phyloP scores from a whole-genome alignment of 2,329 filamentous ascomycete species.

The Emmonsia crescens region DNA sequence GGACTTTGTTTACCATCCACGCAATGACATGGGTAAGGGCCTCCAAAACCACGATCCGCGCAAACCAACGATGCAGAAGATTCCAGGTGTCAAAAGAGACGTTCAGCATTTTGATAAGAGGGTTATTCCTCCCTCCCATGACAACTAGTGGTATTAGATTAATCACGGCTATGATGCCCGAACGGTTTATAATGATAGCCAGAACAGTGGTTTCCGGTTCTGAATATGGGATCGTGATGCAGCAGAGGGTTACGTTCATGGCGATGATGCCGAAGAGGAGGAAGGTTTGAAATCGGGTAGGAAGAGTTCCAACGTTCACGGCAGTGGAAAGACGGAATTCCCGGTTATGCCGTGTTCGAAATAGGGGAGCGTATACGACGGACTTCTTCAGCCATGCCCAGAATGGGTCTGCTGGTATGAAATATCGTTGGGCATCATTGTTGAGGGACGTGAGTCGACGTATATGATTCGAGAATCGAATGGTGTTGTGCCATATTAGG shows the following conservation, averaged over 20 bases:
- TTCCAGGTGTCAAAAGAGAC: conserved; percentile 31
- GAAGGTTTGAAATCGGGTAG: conserved; percentile 36
- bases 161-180: conserved; percentile 26
- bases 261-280: conserved; percentile 31
- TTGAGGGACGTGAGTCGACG: conserved; percentile 64
- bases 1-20: conserved; percentile 62
- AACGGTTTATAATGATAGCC: conserved; percentile 33
- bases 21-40: conserved; percentile 58
- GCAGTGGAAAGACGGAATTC: conserved; percentile 35
- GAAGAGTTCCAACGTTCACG: conserved; percentile 37
- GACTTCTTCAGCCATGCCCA: conserved; percentile 61
- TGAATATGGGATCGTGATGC: conserved; percentile 32
- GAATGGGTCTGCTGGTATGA: conserved; percentile 45
- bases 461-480: conserved; percentile 54
- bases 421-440: conserved; percentile 72
- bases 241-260: conserved; percentile 43
- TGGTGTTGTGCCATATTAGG: conserved; percentile 55
- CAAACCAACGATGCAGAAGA: conserved; percentile 65
- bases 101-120: conserved; percentile 25
- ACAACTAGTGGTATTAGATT: conserved; percentile 31
- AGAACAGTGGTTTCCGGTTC: conserved; percentile 25
- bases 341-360: conserved; percentile 34
- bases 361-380: conserved; percentile 42
- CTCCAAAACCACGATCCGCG: conserved; percentile 58
- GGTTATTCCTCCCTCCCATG: conserved; percentile 30